A percentile compares a stretch with the other conserved stretches of the same genome.
Conservation (phyloP, 2,329 filamentous ascomycete genomes). For the Ophiostoma novo-ulmi region DNA sequence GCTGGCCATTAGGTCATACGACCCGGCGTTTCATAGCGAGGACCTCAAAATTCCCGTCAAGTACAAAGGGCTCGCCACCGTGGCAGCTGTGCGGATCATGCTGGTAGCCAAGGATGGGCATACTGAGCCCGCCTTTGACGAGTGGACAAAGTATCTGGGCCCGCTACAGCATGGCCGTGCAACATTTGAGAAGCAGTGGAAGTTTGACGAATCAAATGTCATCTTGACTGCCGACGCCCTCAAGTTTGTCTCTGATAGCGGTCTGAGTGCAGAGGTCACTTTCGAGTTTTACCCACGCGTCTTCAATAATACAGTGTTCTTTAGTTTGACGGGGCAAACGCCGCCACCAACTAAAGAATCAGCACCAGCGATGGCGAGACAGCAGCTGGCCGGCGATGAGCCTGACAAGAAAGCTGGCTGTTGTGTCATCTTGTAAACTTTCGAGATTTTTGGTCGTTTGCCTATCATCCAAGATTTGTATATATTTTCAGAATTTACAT, state of each 20-base stretch:
- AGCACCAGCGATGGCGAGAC: neutral
- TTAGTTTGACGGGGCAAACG: slow-evolving; percentile 35
- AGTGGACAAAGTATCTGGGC: slow-evolving; percentile 51
- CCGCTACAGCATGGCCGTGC: slow-evolving; percentile 46
- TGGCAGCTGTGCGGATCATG: slow-evolving; percentile 46
- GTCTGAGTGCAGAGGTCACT: slow-evolving; percentile 44
- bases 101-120: slow-evolving; percentile 34
- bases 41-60: slow-evolving; percentile 47
- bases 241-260: slow-evolving; percentile 42
- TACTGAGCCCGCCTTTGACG: slow-evolving; percentile 46
- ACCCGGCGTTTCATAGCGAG: slow-evolving; percentile 24
- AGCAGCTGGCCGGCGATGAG: neutral
- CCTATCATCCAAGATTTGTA: neutral
- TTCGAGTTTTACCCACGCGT: slow-evolving; percentile 53
- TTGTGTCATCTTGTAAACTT: neutral
- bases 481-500: neutral
- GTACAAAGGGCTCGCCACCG: slow-evolving; percentile 46
- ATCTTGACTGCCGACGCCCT: slow-evolving; percentile 44
- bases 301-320: slow-evolving; percentile 45
- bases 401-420: neutral
- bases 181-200: slow-evolving; percentile 49
- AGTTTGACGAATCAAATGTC: slow-evolving; percentile 44
- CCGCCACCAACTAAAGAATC: neutral
- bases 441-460: neutral
- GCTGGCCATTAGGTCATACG: slow-evolving; percentile 27